phyloP scores from a whole-genome alignment of 2,329 filamentous ascomycete genomes.

The Exophiala aquamarina region DNA sequence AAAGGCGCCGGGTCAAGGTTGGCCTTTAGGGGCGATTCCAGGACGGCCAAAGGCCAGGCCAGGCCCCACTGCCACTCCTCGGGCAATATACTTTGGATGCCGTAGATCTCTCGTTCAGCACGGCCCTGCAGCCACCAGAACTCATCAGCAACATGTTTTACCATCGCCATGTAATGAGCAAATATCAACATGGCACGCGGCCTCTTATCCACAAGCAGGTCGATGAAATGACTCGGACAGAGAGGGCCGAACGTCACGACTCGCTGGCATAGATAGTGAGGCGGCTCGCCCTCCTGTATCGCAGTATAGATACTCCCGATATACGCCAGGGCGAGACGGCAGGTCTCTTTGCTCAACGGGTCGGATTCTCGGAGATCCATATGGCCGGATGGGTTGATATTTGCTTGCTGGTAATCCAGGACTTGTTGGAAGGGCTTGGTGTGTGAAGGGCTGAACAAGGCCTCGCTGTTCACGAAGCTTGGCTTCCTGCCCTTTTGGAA shows the following conservation, averaged over 20 bases:
- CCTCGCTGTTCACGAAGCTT: constrained; percentile 19
- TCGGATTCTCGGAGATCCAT: not conserved
- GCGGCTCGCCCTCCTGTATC: constrained; percentile 26
- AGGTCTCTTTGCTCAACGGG: constrained; percentile 11
- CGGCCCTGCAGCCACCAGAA: constrained; percentile 31
- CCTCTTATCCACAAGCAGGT: constrained; percentile 30
- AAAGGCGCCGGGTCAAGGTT: not conserved
- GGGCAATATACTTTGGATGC: constrained; percentile 29
- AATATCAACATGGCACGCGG: constrained; percentile 34
- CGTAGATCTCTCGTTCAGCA: constrained; percentile 30
- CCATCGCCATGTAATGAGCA: constrained; percentile 34
- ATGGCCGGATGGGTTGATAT: not conserved
- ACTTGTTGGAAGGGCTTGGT: constrained; percentile 21
- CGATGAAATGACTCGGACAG: constrained; percentile 31
- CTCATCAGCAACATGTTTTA: constrained; percentile 29
- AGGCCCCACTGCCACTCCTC: constrained; percentile 33
- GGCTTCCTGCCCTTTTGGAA: constrained; percentile 27
- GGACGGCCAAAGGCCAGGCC: constrained; percentile 30
- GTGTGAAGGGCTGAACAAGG: constrained; percentile 27
- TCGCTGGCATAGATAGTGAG: constrained; percentile 29
- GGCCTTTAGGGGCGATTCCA: constrained; percentile 1
- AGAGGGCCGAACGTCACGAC: constrained; percentile 33
- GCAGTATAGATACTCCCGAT: constrained; percentile 31
- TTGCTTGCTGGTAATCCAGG: not conserved
- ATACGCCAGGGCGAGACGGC: constrained; percentile 26